Percentiles rank a stretch among this genome's conserved stretches.
Evolutionary conservation across 2,329 filamentous ascomycete genomes (phyloP).

Genomic region (Bipolaris sorokiniana): DNA sequence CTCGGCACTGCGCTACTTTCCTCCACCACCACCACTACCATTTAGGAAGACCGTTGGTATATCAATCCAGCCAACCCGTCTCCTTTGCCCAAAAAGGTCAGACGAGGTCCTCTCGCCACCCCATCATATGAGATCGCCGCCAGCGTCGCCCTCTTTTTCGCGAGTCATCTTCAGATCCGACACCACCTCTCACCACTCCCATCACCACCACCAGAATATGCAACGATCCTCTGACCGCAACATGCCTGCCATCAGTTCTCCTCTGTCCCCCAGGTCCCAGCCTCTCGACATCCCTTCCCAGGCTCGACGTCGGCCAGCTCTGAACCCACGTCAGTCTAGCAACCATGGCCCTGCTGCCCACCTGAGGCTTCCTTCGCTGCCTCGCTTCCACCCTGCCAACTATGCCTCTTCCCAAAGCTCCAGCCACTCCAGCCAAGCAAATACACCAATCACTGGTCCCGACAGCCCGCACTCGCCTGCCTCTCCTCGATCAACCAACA

Average conservation of each 20-base stretch:
- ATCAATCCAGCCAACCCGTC: conserved; percentile 9
- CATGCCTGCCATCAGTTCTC: conserved; percentile 42
- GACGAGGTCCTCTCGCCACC: conserved; percentile 30
- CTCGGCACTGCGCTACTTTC: conserved; percentile 17
- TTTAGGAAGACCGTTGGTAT: conserved; percentile 9
- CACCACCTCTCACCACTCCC: conserved; percentile 8
- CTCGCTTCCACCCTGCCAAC: conserved; percentile 61
- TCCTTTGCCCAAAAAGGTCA: conserved; percentile 8
- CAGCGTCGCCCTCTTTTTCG: conserved; percentile 30
- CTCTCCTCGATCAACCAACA: conserved; percentile 50
- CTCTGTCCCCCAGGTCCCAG: conserved; percentile 45
- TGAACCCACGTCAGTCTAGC: conserved; percentile 45
- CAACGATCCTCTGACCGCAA: conserved; percentile 36
- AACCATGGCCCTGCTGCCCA: conserved; percentile 43
- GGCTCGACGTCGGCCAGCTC: conserved; percentile 40
- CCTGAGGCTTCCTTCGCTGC: conserved; percentile 57
- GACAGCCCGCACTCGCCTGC: conserved; percentile 52
- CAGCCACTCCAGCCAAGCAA: conserved; percentile 47
- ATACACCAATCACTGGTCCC: conserved; percentile 47
- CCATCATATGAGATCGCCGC: conserved; percentile 36
- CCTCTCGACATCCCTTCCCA: conserved; percentile 46
- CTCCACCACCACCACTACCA: conserved; percentile 8
- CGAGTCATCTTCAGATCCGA: conserved; percentile 28
- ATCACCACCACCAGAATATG: conserved; percentile 30
- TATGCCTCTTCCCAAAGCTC: conserved; percentile 51